Evolutionary conservation across 306 rosid species (phyloP).

Genomic region (Lagenaria siceraria): DNA sequence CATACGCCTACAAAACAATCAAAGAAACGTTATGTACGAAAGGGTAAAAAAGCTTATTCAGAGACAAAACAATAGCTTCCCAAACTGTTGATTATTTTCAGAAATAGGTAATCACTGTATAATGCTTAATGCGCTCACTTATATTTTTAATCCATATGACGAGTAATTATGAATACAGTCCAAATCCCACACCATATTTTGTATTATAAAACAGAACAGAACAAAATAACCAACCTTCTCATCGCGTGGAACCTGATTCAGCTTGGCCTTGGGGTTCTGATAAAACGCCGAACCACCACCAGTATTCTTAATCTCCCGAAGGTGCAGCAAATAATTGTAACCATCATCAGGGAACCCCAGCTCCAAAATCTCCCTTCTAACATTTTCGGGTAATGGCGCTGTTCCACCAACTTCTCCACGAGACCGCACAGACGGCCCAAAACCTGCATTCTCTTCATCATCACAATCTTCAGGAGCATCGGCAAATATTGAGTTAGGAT

Average conservation of each 20-base stretch:
- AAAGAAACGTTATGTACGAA: not conserved
- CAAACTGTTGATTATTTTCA: not conserved
- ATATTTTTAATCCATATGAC: not conserved
- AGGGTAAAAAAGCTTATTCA: not conserved
- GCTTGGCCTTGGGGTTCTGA: constrained; percentile 58
- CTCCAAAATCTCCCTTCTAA: constrained; percentile 64
- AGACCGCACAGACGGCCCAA: not conserved
- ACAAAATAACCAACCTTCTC: constrained; percentile 55
- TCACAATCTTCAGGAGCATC: constrained; percentile 46
- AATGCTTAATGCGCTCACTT: not conserved
- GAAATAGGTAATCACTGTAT: not conserved
- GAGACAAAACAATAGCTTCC: not conserved
- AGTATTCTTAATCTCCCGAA: constrained; percentile 62
- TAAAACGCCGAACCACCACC: constrained; percentile 74
- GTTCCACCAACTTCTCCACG: not conserved
- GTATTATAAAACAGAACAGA: not conserved
- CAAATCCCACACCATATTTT: not conserved
- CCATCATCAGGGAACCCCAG: constrained; percentile 92
- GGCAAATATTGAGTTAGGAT: constrained; percentile 29
- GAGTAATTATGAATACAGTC: not conserved
- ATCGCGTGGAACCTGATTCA: constrained; percentile 49
- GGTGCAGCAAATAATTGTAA: constrained; percentile 63
- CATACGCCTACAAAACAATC: constrained; percentile 54
- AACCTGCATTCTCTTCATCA: constrained; percentile 5
- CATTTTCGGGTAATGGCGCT: constrained; percentile 31